Evolutionary conservation across 441 rosid genomes (phyloP).

Genomic region (Croton laevigatus): DNA sequence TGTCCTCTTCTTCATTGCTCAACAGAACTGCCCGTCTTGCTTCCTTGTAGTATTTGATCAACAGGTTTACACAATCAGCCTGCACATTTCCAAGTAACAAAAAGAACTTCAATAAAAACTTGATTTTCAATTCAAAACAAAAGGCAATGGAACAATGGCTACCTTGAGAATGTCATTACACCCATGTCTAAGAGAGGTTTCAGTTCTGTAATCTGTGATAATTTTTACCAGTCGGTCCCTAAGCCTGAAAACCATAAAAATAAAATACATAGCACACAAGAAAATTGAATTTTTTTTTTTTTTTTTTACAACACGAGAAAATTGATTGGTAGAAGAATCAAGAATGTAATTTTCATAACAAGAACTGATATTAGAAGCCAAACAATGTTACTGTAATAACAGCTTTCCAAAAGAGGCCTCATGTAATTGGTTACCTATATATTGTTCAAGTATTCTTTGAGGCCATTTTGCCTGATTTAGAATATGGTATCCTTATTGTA

Average conservation of each 20-base stretch:
- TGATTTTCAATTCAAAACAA: constrained; percentile 1
- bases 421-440: not conserved
- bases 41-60: constrained; percentile 86
- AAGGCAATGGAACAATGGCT: constrained; percentile 14
- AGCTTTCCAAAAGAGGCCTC: not conserved
- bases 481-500: not conserved
- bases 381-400: not conserved
- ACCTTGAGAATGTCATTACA: constrained; percentile 99
- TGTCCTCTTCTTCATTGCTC: constrained; percentile 63
- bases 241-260: constrained; percentile 47
- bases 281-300: not conserved
- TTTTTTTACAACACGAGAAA: not conserved
- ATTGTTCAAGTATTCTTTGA: too few species aligned
- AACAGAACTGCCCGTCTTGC: constrained; percentile 77
- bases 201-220: constrained; percentile 95
- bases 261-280: not conserved
- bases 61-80: constrained; percentile 92
- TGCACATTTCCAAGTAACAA: constrained; percentile 30
- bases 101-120: constrained; percentile 15
- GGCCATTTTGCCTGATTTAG: too few species aligned
- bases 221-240: constrained; percentile 95
- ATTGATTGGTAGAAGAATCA: not conserved
- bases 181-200: constrained; percentile 96
- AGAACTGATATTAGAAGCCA: not conserved
- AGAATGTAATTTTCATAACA: not conserved